Evolutionary conservation across 176 grass and related monocot species (phyloP), one percentile per base, ranked within the genome.

Genomic region (Hsuehochloa calcarea): DNA sequence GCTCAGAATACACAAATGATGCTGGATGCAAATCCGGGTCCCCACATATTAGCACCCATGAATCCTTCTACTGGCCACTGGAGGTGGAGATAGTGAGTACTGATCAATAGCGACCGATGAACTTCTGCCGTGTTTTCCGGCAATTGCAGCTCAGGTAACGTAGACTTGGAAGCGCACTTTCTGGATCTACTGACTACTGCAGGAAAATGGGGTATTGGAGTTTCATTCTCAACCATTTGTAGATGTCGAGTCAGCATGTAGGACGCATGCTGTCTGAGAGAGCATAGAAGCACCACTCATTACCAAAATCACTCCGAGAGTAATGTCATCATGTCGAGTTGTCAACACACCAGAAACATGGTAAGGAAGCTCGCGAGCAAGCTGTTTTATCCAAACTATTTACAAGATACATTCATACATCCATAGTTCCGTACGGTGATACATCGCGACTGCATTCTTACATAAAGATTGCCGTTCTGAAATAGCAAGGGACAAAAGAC

Each of bases 371-470:
- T 86, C 65, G 4, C 34, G 26, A 80, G 35, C 54, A 80, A 75
- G 52, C 51, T 68, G 37, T 75, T 85, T 88, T 51, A 87, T 76
- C 62, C 76, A 51, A 70, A 84, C 55, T 91, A 88, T 88, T 63
- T 88, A 88, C 80, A 88, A 75, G 64, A 75, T 54, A 52, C 84
- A 82, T 70, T 44, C 77, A 75, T 54, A 52, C 84, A 82, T 70
- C 52, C 77, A 61, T 59, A 74, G 27, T 72, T 66, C 58, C 72
- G 23, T 82, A 72, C 17, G 58, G 60, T 56, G 47, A 55, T 86
- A 55, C 83, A 78, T 8, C 43, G 11, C 43, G 50, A 62, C n/a
- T 39, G 73, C 60, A 31, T 63, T 73, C 77, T 68, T 43, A 50
- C 17, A 63, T 3, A 26, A 66, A 41, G 31, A 55, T 44, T 68